Evolutionary conservation across 1,139 yeast species (phyloP), one percentile per base, ranked within the genome.

Genomic region (Geotrichum bryndzae): DNA sequence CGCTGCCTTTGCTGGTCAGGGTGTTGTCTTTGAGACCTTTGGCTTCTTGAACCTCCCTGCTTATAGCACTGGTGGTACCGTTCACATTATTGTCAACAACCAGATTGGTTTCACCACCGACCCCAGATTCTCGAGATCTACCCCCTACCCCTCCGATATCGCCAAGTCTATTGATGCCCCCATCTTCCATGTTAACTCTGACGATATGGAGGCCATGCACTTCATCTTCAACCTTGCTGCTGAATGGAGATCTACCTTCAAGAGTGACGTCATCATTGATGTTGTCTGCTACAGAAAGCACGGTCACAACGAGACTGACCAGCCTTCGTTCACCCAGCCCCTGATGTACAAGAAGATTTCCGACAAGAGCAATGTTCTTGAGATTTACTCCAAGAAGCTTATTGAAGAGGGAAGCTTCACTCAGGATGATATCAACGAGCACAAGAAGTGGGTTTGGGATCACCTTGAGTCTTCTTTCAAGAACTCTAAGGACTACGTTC

Each of bases 71-170:
- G 99, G 99, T 81, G 99, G 99, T 83, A 91, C 98, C 62, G 82
- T 94, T 68, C 99, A 94, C 78, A 84, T 94, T 68, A 92, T 94
- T 73, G 91, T 94, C 68, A 95, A 95, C 79, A 94, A 94, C 81
- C 99, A 94, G 83, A 94, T 94, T 76, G 99, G 99, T 78, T 94
- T 94, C 84, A 94, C 99, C 68, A 94, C 99, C 59, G 98, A 94
- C 77, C 99, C 99, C 69, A 84, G 97, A 80, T 88, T 88, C 73
- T 92, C 97, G 48, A 87, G 99, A 81, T 94, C 99, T 45, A 94
- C 99, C 57, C 94, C 96, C 72, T 95, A 94, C 77, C 98, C 99
- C 71, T 89, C 97, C 29, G 99, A 94, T 80, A 84, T 95, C 74
- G 99, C 98, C 70, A 95, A 95, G 81, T 81, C 96, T 52, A 88